These are phyloP conservation scores for Iberis amara DNA, from an alignment of 441 rosid species.

Conservation along the genomic window DNA sequence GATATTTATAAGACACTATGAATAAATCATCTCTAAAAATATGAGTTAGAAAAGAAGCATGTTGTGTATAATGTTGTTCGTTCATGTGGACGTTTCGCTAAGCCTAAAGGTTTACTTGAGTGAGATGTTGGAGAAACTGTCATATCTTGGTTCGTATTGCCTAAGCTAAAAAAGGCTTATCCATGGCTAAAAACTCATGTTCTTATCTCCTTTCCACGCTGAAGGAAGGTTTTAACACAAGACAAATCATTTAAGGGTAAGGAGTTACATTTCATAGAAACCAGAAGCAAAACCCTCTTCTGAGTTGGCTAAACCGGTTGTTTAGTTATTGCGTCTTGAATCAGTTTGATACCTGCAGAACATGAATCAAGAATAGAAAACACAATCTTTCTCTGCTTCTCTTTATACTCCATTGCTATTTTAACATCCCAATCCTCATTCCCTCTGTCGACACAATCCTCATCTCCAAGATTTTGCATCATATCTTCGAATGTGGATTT, in stretches of 20 bases:
- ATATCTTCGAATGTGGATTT: conserved; percentile 50
- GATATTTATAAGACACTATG: no score
- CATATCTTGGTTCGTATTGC: no score
- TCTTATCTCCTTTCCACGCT: no score
- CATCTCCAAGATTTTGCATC: conserved; percentile 60
- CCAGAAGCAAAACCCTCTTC: conserved; percentile 1
- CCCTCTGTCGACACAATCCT: conserved; percentile 42
- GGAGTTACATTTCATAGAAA: conserved; percentile 7
- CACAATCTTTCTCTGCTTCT: conserved; percentile 49
- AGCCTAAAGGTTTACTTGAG: no score
- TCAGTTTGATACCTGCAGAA: conserved; percentile 46
- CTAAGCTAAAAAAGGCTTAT: no score
- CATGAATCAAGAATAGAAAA: conserved; percentile 73
- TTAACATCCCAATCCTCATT: conserved; percentile 54
- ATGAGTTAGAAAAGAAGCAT: no score
- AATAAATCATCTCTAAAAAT: no score
- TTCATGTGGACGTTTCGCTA: no score
- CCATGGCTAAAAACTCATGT: no score
- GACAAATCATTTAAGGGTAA: neutral
- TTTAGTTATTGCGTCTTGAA: conserved; percentile 44
- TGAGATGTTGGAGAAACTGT: no score
- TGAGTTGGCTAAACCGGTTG: conserved; percentile 17
- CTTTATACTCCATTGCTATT: conserved; percentile 51
- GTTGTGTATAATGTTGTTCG: no score
- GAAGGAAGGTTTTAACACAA: no score